phyloP scores from a whole-genome alignment of 768 basidiomycete species.

The Xerocomus potaroensis region DNA sequence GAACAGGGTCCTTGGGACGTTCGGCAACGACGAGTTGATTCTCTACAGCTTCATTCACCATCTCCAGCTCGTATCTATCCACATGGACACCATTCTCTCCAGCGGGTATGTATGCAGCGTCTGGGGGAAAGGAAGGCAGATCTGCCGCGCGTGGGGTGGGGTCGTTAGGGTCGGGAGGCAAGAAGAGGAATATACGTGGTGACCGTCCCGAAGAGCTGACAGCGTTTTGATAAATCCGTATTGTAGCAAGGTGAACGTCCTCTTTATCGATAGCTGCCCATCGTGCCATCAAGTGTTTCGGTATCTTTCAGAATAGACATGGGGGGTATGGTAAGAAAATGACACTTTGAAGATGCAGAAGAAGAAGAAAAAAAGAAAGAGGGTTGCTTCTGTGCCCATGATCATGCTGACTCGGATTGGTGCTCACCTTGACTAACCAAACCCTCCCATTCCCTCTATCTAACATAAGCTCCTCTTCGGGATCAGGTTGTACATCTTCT shows the following conservation, averaged over 20 bases:
- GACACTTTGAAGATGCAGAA: neutral
- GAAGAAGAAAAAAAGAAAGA: neutral
- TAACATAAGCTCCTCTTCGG: constrained; percentile 78
- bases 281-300: constrained; percentile 78
- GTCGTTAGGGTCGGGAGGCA: constrained; percentile 54
- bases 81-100: constrained; percentile 30
- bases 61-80: constrained; percentile 82
- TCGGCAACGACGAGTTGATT: constrained; percentile 86
- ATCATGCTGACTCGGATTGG: neutral
- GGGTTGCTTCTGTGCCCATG: neutral
- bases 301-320: constrained; percentile 50
- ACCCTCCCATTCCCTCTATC: constrained; percentile 70
- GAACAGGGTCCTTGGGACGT: constrained; percentile 61
- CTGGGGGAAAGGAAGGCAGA: constrained; percentile 24
- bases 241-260: constrained; percentile 76
- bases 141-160: constrained; percentile 27
- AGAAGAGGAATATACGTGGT: constrained; percentile 62
- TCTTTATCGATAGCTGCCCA: constrained; percentile 77
- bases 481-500: constrained; percentile 68
- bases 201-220: constrained; percentile 42
- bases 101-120: constrained; percentile 29
- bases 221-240: constrained; percentile 68
- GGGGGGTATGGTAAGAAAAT: constrained; percentile 6
- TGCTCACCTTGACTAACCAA: constrained; percentile 80
- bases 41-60: constrained; percentile 80